These are phyloP conservation scores for Betula pendula DNA, from an alignment of 306 rosid species.

Conservation along the genomic window DNA sequence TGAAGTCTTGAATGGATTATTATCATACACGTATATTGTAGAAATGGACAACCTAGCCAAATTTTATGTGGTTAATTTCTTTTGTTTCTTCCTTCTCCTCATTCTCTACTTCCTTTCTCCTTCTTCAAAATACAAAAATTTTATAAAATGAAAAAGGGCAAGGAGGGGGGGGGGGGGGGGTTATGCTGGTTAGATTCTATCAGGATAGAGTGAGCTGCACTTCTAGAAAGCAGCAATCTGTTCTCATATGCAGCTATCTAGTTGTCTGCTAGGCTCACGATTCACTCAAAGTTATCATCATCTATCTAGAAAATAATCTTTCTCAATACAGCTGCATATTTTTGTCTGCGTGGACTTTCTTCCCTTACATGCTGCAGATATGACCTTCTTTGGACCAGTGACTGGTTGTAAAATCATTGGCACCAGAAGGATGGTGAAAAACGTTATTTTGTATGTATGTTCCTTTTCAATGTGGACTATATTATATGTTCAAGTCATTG, in stretches of 20 bases:
- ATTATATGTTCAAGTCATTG: not conserved
- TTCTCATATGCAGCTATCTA: not conserved
- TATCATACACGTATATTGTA: not conserved
- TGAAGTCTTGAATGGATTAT: conserved; percentile 6
- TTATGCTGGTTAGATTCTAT: not conserved
- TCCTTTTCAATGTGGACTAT: not conserved
- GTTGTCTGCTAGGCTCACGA: not conserved
- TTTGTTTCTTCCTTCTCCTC: not conserved
- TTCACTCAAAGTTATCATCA: not conserved
- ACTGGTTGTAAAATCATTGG: not conserved
- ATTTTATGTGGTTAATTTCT: not conserved
- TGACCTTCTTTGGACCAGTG: not conserved
- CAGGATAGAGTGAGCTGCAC: too few species aligned
- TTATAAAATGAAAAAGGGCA: not conserved
- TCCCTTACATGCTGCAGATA: not conserved
- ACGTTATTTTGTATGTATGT: too few species aligned
- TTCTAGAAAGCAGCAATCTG: not conserved
- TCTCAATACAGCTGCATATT: too few species aligned
- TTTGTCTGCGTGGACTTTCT: not conserved
- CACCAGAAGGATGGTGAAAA: not conserved
- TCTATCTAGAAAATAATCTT: too few species aligned
- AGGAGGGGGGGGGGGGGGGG: not conserved
- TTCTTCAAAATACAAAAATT: not conserved
- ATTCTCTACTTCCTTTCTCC: not conserved
- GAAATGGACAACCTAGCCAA: conserved; percentile 2